Conservation (phyloP, 2,329 filamentous ascomycete genomes). For the Stachybotrys echinatus region DNA sequence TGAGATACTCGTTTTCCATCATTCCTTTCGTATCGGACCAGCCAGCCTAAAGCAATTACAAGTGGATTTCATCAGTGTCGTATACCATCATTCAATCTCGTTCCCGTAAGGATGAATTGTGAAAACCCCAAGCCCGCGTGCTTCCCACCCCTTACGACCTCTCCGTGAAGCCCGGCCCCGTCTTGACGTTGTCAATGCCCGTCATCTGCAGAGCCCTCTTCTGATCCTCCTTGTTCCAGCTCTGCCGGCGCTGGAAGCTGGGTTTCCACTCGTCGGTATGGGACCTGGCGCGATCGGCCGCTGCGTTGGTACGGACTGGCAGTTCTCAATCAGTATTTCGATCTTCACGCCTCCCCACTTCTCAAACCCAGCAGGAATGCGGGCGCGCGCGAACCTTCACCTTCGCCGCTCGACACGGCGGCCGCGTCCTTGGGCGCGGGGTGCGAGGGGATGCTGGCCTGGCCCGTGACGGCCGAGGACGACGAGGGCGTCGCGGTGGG, state of each 20-base stretch:
- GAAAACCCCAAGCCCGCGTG: neutral
- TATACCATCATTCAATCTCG: neutral
- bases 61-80: neutral
- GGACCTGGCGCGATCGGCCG: conserved; percentile 25
- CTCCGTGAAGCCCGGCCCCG: conserved; percentile 39
- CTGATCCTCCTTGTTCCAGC: conserved; percentile 49
- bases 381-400: neutral
- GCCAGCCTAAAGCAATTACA: neutral
- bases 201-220: conserved; percentile 47
- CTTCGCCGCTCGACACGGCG: conserved; percentile 3
- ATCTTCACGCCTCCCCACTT: neutral
- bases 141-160: conserved; percentile 8
- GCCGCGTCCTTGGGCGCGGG: conserved; percentile 6
- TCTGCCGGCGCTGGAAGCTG: conserved; percentile 38
- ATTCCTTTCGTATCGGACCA: neutral
- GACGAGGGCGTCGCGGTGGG: conserved; percentile 2
- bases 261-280: conserved; percentile 41
- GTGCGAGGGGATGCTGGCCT: conserved; percentile 6
- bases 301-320: conserved; percentile 14
- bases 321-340: neutral
- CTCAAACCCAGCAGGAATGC: neutral
- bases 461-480: conserved; percentile 2
- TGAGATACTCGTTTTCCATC: neutral
- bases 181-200: conserved; percentile 27
- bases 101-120: neutral